Conservation (phyloP, 805 yeast species). For the Candida glaebosa region DNA sequence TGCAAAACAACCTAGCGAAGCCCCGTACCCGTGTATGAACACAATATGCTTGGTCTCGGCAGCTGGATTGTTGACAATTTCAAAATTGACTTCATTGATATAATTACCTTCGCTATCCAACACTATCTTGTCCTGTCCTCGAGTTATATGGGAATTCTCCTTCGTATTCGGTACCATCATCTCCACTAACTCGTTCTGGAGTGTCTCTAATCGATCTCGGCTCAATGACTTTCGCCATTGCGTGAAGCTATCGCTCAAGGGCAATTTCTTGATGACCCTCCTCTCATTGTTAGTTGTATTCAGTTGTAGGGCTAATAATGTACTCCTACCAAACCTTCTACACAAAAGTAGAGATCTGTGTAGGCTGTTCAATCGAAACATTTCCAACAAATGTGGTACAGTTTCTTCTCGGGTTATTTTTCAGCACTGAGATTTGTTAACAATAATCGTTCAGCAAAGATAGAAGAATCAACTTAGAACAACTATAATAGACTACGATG, state of each 20-base stretch:
- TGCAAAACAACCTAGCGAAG: conserved; percentile 54
- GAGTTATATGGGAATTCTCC: conserved; percentile 21
- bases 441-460: too few species aligned
- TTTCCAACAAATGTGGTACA: neutral
- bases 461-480: too few species aligned
- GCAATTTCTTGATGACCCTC: neutral
- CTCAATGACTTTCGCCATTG: conserved; percentile 21
- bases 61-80: conserved; percentile 21
- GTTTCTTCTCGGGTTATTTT: neutral
- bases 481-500: too few species aligned
- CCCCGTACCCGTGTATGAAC: conserved; percentile 57
- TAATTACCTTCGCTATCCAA: conserved; percentile 23
- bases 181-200: conserved; percentile 34
- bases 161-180: conserved; percentile 25
- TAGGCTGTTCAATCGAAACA: neutral
- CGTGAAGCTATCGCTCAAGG: neutral
- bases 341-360: neutral
- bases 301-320: neutral
- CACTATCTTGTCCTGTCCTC: conserved; percentile 14
- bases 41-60: conserved; percentile 40
- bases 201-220: conserved; percentile 22
- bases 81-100: conserved; percentile 34
- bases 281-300: neutral
- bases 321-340: neutral
- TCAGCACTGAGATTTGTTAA: too few species aligned